phyloP scores from a whole-genome alignment of 176 grass and related monocot genomes.

The Musa troglodytarum region DNA sequence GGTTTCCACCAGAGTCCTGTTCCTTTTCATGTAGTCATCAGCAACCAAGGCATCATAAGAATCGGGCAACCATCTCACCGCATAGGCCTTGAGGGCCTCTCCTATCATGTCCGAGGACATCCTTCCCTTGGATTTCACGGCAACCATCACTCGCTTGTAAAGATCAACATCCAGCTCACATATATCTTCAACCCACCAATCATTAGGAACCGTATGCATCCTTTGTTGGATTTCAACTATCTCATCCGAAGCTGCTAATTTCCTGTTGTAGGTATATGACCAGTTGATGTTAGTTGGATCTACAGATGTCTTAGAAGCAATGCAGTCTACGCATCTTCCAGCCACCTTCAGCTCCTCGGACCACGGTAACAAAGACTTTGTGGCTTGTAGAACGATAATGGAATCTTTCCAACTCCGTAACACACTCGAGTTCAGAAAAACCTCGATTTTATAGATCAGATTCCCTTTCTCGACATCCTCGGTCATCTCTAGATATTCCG shows the following conservation, averaged over 20 bases:
- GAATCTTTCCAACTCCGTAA: slow-evolving; percentile 94
- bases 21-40: slow-evolving; percentile 70
- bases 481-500: slow-evolving; percentile 82
- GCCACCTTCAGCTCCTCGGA: slow-evolving; percentile 77
- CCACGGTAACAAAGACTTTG: slow-evolving; percentile 57
- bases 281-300: slow-evolving; percentile 77
- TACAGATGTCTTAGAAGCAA: slow-evolving; percentile 77
- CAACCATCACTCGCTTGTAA: slow-evolving; percentile 93
- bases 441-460: slow-evolving; percentile 93
- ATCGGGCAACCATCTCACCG: slow-evolving; percentile 86
- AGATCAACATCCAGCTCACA: slow-evolving; percentile 90
- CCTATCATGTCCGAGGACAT: slow-evolving; percentile 79
- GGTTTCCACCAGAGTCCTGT: slow-evolving; percentile 67
- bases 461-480: slow-evolving; percentile 93
- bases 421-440: slow-evolving; percentile 85
- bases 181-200: slow-evolving; percentile 97
- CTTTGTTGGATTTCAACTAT: slow-evolving; percentile 49
- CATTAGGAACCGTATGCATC: slow-evolving; percentile 39
- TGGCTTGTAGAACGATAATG: slow-evolving; percentile 77
- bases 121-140: slow-evolving; percentile 84
- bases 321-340: slow-evolving; percentile 84
- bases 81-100: slow-evolving; percentile 79
- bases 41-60: slow-evolving; percentile 65
- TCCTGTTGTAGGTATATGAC: slow-evolving; percentile 74
- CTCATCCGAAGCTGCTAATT: slow-evolving; percentile 37